Evolutionary conservation across 2,329 filamentous ascomycete species (phyloP).

Genomic region (Calonectria crousiana): DNA sequence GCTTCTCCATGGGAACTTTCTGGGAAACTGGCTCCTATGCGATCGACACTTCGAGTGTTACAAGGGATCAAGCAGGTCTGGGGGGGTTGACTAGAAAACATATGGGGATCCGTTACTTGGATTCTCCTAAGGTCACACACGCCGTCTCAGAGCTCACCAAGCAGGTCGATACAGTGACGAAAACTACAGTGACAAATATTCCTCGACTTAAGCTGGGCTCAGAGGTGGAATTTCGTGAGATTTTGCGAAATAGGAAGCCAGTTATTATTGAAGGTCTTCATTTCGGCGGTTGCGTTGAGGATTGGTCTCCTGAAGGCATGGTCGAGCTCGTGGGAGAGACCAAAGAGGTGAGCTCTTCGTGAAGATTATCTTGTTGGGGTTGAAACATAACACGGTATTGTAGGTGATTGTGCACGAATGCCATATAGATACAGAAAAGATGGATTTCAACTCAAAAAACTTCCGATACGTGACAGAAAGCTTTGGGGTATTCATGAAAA

Average conservation of each 20-base stretch:
- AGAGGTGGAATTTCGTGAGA: constrained; percentile 67
- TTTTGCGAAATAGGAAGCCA: constrained; percentile 69
- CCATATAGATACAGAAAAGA: constrained; percentile 63
- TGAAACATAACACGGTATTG: not conserved
- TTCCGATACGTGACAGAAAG: constrained; percentile 79
- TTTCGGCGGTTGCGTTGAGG: constrained; percentile 74
- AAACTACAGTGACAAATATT: constrained; percentile 52
- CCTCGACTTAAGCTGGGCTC: constrained; percentile 65
- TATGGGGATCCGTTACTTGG: constrained; percentile 34
- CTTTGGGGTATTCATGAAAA: constrained; percentile 76
- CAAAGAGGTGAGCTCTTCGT: constrained; percentile 64
- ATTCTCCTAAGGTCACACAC: constrained; percentile 45
- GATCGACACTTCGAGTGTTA: constrained; percentile 43
- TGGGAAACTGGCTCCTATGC: constrained; percentile 77
- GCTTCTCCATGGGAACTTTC: constrained; percentile 90
- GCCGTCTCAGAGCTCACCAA: constrained; percentile 17
- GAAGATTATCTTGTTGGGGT: not conserved
- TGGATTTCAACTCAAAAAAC: constrained; percentile 88
- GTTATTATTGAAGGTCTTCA: constrained; percentile 73
- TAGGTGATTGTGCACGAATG: constrained; percentile 82
- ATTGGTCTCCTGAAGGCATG: constrained; percentile 79
- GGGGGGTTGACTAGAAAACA: not conserved
- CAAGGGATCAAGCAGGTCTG: not conserved
- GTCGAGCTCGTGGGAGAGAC: constrained; percentile 69
- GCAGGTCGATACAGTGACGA: not conserved